phyloP scores from a whole-genome alignment of 164 flowering plant species.

The Aristolochia contorta region DNA sequence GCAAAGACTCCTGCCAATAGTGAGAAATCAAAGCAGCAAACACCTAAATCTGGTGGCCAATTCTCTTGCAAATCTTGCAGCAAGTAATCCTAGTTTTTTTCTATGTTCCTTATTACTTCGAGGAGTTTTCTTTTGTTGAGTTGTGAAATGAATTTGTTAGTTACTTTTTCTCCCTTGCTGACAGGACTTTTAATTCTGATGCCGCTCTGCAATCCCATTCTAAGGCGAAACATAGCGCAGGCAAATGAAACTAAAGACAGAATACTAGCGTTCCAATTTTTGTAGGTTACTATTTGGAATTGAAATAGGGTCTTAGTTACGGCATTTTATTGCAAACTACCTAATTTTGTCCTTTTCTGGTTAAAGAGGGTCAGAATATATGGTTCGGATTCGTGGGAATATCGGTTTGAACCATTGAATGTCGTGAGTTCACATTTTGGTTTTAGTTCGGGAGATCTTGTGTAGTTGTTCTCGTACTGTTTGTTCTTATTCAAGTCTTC shows the following conservation, averaged over 20 bases:
- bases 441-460: no score
- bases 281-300: not conserved
- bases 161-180: not conserved
- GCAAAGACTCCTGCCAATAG: constrained; percentile 32
- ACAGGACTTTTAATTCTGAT: constrained; percentile 40
- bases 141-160: not conserved
- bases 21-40: constrained; percentile 41
- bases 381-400: no score
- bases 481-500: no score
- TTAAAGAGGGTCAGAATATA: no score
- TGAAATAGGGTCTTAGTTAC: not conserved
- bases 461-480: no score
- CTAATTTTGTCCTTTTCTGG: no score
- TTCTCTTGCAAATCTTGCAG: constrained; percentile 38
- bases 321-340: no score
- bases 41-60: constrained; percentile 41
- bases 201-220: constrained; percentile 33
- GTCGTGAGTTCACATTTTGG: no score
- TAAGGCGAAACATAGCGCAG: constrained; percentile 49
- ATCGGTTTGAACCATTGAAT: no score
- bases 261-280: not conserved
- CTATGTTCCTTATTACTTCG: no score
- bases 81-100: no score
- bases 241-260: constrained; percentile 4
- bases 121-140: no score